phyloP scores from a whole-genome alignment of 352 stramenopile species.

The Poterioochromonas sp. region DNA sequence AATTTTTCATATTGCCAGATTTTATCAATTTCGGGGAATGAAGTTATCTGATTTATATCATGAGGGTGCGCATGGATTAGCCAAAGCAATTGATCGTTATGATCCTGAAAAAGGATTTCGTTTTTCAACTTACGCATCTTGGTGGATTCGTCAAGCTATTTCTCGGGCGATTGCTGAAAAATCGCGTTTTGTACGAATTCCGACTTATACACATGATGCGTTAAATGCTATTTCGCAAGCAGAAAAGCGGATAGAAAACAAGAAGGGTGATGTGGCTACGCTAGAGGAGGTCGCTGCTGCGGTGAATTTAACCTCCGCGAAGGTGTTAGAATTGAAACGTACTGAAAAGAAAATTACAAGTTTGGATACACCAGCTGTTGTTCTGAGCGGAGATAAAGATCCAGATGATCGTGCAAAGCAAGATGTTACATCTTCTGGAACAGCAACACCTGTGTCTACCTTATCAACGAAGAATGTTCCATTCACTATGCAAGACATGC shows the following conservation, averaged over 20 bases:
- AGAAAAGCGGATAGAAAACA: too few relatives aligned
- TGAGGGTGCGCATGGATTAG: constrained; percentile 63
- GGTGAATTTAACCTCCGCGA: constrained; percentile 48
- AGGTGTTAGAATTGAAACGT: constrained; percentile 51
- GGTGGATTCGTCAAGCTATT: constrained; percentile 69
- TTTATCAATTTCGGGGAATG: constrained; percentile 56
- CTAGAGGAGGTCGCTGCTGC: constrained; percentile 49
- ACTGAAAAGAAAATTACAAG: background rate
- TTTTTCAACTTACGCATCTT: constrained; percentile 70
- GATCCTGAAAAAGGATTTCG: constrained; percentile 64
- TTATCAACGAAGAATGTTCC: background rate
- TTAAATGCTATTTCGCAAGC: constrained; percentile 39
- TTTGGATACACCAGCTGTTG: background rate
- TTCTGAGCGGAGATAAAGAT: background rate
- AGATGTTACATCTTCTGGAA: too few relatives aligned
- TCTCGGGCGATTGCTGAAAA: constrained; percentile 61
- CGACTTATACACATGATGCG: constrained; percentile 64
- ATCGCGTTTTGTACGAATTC: constrained; percentile 56
- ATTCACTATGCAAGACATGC: background rate
- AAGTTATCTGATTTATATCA: constrained; percentile 62
- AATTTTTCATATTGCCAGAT: constrained; percentile 61
- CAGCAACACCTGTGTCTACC: too few relatives aligned
- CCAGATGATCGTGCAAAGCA: too few relatives aligned
- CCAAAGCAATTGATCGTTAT: constrained; percentile 66
- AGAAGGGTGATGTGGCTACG: too few relatives aligned